Evolutionary conservation across 2,329 filamentous ascomycete genomes (phyloP), one percentile per base, ranked within the genome.

Genomic region (Aureobasidium subglaciale): DNA sequence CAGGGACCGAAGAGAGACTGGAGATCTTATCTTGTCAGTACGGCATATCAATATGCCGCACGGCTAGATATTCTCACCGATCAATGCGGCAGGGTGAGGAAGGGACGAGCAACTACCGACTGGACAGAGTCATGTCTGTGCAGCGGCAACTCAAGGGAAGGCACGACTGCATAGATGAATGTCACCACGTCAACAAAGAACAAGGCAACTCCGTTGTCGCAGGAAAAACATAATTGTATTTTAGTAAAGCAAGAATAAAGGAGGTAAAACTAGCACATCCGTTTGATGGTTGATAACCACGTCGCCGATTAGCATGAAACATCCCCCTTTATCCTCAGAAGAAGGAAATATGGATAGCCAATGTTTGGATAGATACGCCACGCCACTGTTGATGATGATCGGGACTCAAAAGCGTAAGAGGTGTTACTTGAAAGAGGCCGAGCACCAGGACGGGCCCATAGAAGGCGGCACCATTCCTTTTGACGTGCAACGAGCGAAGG

Each of bases 221-320:
- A 16, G 5, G 8, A 48, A 48, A 48, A 48, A 29, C 34, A 48
- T 3, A 48, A 18, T 48, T 48, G 20, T 48, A 48, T 35, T n/a
- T 48, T 20, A 29, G 43, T 48, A 25, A 25, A 35, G 18, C 18
- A 48, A 35, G 20, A 35, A 48, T 35, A 48, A 48, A 48, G 43
- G 43, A 48, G 43, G 43, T 48, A 48, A 48, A 48, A 48, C 43
- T 48, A 48, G 43, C 43, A 34, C n/a, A 48, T 48, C 43, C 25
- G 32, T 35, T 24, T 11, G 43, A 48, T 22, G 29, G 29, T 24
- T 10, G 7, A 34, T 2, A n/a, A 48, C 29, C 43, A 48, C 16
- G 35, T 35, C 20, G 20, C 20, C 6, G 43, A 48, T 48, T 34
- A 48, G 43, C 43, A 48, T 13, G 43, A 48, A 48, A 48, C 43